Conservation (phyloP, 441 rosid species). For the Pelargonium myrrhifolium region DNA sequence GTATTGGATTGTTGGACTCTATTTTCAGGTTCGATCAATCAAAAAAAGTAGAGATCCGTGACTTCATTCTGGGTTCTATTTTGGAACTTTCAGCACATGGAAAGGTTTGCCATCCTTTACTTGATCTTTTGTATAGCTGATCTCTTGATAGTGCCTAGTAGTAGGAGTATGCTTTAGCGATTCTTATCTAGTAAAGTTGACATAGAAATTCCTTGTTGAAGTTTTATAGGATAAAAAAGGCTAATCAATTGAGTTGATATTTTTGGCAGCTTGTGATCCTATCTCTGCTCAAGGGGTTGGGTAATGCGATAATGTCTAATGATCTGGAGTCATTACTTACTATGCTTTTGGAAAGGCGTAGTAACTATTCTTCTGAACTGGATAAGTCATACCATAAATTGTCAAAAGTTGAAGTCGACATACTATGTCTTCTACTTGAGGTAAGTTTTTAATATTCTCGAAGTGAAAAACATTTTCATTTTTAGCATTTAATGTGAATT, state of each 20-base stretch:
- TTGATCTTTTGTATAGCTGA: slow-evolving; percentile 9
- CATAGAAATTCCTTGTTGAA: background rate
- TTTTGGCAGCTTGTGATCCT: slow-evolving; percentile 66
- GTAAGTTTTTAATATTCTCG: slow-evolving; percentile 28
- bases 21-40: slow-evolving; percentile 64
- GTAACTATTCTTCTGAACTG: slow-evolving; percentile 35
- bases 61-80: slow-evolving; percentile 48
- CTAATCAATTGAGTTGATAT: slow-evolving; percentile 16
- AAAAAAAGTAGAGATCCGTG: slow-evolving; percentile 60
- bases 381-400: slow-evolving; percentile 43
- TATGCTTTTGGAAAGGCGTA: slow-evolving; percentile 57
- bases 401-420: slow-evolving; percentile 54
- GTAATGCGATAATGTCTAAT: slow-evolving; percentile 46
- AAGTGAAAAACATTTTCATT: slow-evolving; percentile 4
- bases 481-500: slow-evolving; percentile 21
- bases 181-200: slow-evolving; percentile 9
- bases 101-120: slow-evolving; percentile 47
- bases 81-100: slow-evolving; percentile 60
- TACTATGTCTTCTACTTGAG: slow-evolving; percentile 86
- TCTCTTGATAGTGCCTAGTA: background rate
- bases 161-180: background rate
- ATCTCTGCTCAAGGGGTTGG: slow-evolving; percentile 76
- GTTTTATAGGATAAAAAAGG: slow-evolving; percentile 9
- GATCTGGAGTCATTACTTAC: slow-evolving; percentile 56
- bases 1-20: slow-evolving; percentile 1